These are phyloP conservation scores for Dictyostelium purpureum DNA, from an alignment of 78 protist species.

Conservation along the genomic window DNA sequence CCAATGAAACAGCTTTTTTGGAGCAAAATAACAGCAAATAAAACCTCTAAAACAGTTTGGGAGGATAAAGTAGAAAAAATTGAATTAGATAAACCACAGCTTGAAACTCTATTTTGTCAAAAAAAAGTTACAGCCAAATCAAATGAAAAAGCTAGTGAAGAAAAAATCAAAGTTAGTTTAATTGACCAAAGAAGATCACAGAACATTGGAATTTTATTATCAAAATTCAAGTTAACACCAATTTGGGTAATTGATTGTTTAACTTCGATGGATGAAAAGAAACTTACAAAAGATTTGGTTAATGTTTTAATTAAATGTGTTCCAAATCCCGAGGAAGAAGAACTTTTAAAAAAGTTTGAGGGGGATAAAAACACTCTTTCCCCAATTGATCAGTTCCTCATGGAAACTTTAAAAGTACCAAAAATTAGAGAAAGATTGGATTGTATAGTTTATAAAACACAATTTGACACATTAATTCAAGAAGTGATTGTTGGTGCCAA, in stretches of 20 bases:
- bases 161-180: not conserved
- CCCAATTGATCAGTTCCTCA: slow-evolving; percentile 17
- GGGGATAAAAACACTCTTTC: slow-evolving; percentile 27
- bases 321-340: slow-evolving; percentile 47
- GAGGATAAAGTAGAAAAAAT: slow-evolving; percentile 9
- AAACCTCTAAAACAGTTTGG: slow-evolving; percentile 51
- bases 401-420: slow-evolving; percentile 47
- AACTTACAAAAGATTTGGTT: slow-evolving; percentile 44
- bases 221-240: slow-evolving; percentile 53
- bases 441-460: slow-evolving; percentile 15
- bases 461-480: slow-evolving; percentile 19
- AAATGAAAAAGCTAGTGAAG: not conserved
- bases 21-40: slow-evolving; percentile 7
- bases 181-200: slow-evolving; percentile 29
- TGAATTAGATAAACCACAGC: not conserved
- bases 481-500: slow-evolving; percentile 26
- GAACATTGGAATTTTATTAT: slow-evolving; percentile 32
- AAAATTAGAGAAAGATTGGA: slow-evolving; percentile 55
- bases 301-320: slow-evolving; percentile 20
- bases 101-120: slow-evolving; percentile 36
- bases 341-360: slow-evolving; percentile 9
- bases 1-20: slow-evolving; percentile 73
- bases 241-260: slow-evolving; percentile 36
- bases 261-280: slow-evolving; percentile 71
- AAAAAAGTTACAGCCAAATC: not conserved